Base-by-base conservation (phyloP, 2,329 filamentous ascomycete genomes). In the Fusarium burgessii region DNA sequence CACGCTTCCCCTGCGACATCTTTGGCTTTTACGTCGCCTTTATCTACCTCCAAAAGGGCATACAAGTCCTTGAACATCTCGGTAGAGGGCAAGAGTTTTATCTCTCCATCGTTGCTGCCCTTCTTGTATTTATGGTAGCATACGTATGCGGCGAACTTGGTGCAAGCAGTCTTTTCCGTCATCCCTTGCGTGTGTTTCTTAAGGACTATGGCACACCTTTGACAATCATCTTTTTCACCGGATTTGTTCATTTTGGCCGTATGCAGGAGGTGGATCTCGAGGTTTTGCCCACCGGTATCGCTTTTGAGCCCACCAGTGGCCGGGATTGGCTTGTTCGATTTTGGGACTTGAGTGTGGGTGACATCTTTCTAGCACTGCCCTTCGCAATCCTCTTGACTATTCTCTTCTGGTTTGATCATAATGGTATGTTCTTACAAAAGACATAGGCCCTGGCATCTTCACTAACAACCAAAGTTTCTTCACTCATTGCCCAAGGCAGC, bases 11-110 rank as follows among this genome's bases (percentile, higher is more conserved):
- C 27, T 97, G 94, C 82, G 94, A 97, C 80, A 96, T 95, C 76
- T 97, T 97, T 73, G 94, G 94, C 54, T 97, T 97, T 82, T 97
- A 97, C 78, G 94, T 97, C 50, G 94, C 94, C 61, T 94, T 93
- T 78, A 95, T 97, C 80, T 97, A 97, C 78, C 86, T 97, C 23
- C 93, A 97, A 77, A 97, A 97, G 81, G 94, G 94, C 18, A 91
- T 97, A 68, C 93, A 97, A 80, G 93, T 97, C 17, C 87, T 97
- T 23, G 91, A 90, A 45, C 87, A 91, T 15, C 92, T 97, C 76
- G 94, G 92, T 80, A 77, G 85, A 79, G 80, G 84, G 72, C 86
- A 85, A 51, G 88, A 92, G 78, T 84, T 96, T 83, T 97, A 97
- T 77, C 87, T 97, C 29, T 94, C 92, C 49, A 89, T 97, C 74